Evolutionary conservation across 345 rosid genomes (phyloP).

Genomic region (Cardamine chenopodiifolia): DNA sequence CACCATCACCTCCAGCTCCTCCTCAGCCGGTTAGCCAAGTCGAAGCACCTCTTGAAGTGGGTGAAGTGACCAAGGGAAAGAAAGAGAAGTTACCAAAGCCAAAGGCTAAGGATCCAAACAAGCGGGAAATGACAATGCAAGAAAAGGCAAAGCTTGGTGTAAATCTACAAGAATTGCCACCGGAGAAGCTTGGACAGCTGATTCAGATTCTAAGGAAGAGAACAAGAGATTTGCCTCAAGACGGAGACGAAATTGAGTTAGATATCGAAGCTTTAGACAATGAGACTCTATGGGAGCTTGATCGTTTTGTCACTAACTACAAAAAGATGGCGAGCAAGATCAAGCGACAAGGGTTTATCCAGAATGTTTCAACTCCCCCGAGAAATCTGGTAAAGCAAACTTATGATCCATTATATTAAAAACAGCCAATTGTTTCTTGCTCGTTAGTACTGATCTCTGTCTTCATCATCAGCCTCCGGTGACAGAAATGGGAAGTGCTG

Average conservation of each 20-base stretch:
- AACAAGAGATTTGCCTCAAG: constrained; percentile 67
- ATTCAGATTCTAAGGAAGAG: constrained; percentile 78
- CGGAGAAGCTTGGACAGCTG: constrained; percentile 81
- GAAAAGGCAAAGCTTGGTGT: constrained; percentile 72
- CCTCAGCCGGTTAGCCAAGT: constrained; percentile 25
- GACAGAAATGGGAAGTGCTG: constrained; percentile 51
- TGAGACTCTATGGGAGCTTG: constrained; percentile 85
- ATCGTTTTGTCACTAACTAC: constrained; percentile 75
- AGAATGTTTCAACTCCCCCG: constrained; percentile 32
- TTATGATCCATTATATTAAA: background rate
- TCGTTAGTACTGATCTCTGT: constrained; percentile 3
- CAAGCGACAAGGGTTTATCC: constrained; percentile 63
- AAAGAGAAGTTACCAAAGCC: constrained; percentile 63
- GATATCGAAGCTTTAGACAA: constrained; percentile 79
- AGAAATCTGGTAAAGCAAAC: constrained; percentile 33
- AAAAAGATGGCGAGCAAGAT: constrained; percentile 81
- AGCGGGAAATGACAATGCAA: constrained; percentile 72
- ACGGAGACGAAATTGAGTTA: constrained; percentile 81
- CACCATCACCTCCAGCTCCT: background rate
- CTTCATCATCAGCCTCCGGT: constrained; percentile 34
- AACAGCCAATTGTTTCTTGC: background rate
- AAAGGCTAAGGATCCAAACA: constrained; percentile 79
- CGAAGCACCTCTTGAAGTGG: constrained; percentile 31
- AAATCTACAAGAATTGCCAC: constrained; percentile 75
- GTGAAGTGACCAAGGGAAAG: constrained; percentile 50